Conservation (phyloP, 2,329 filamentous ascomycete genomes). For the Zymoseptoria passerinii region DNA sequence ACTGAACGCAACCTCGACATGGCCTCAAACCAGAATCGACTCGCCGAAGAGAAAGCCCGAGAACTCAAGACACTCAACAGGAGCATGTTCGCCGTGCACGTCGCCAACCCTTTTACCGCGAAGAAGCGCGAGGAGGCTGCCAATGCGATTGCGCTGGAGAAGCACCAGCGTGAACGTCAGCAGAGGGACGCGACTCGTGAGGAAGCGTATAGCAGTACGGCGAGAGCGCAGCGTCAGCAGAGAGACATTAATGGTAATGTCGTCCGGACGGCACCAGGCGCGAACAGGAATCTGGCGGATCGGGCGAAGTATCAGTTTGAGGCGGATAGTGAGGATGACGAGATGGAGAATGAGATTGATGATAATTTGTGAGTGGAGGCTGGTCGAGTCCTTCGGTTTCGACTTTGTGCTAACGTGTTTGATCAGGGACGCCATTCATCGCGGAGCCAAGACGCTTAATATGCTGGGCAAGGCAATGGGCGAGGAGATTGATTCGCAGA, state of each 20-base stretch:
- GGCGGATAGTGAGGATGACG: conserved; percentile 61
- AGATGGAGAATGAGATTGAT: conserved; percentile 46
- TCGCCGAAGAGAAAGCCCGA: conserved; percentile 69
- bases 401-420: conserved; percentile 1
- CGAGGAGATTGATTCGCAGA: conserved; percentile 67
- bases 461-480: conserved; percentile 65
- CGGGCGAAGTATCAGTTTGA: conserved; percentile 70
- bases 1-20: conserved; percentile 76
- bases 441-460: conserved; percentile 62
- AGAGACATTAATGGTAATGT: conserved; percentile 40
- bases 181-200: conserved; percentile 48
- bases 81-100: conserved; percentile 69
- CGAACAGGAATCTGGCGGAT: conserved; percentile 48
- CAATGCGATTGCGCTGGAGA: conserved; percentile 62
- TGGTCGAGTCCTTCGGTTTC: neutral
- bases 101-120: conserved; percentile 52
- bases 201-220: conserved; percentile 44
- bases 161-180: conserved; percentile 50
- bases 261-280: conserved; percentile 44
- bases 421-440: conserved; percentile 45
- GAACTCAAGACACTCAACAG: conserved; percentile 80
- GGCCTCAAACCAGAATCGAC: conserved; percentile 60
- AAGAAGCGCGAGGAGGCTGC: conserved; percentile 50
- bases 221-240: conserved; percentile 57
- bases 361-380: conserved; percentile 28